Conservation (phyloP, 2,329 filamentous ascomycete genomes). For the Phoma sp. region DNA sequence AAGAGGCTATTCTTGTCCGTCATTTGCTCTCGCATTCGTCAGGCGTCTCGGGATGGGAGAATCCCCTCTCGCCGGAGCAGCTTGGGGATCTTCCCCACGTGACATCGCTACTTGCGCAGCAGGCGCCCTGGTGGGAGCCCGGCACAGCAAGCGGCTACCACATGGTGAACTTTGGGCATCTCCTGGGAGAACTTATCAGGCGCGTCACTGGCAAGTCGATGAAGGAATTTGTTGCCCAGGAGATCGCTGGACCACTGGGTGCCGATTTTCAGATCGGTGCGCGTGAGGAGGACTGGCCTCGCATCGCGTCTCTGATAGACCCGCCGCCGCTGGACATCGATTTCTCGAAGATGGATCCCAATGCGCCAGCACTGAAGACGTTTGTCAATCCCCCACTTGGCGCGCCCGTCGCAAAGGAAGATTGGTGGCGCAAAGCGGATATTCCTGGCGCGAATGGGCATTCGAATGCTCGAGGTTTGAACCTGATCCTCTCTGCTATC, state of each 20-base stretch:
- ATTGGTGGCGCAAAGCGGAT: too few relatives aligned
- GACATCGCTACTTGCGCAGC: constrained; percentile 17
- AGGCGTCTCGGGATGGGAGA: constrained; percentile 21
- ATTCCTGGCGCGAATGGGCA: too few relatives aligned
- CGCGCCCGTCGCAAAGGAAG: too few relatives aligned
- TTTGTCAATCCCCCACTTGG: constrained; percentile 10
- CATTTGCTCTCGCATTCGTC: constrained; percentile 22
- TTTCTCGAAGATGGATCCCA: not conserved
- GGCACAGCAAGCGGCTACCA: constrained; percentile 26
- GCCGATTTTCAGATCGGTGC: constrained; percentile 27
- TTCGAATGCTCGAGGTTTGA: constrained; percentile 18
- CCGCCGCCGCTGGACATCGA: constrained; percentile 10
- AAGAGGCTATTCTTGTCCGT: constrained; percentile 20
- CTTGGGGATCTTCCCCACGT: constrained; percentile 12
- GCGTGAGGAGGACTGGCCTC: constrained; percentile 12
- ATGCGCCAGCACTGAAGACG: constrained; percentile 1
- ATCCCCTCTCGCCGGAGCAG: constrained; percentile 5
- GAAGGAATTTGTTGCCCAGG: constrained; percentile 56
- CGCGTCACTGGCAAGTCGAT: constrained; percentile 16
- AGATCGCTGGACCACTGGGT: constrained; percentile 69
- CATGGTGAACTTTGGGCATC: constrained; percentile 17
- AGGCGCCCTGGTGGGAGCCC: constrained; percentile 25
- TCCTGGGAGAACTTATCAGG: constrained; percentile 17
- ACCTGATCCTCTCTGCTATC: constrained; percentile 14
- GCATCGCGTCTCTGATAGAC: constrained; percentile 16